Evolutionary conservation across 2,329 filamentous ascomycete species (phyloP), one percentile per base, ranked within the genome.

Genomic region (Fonsecaea erecta): DNA sequence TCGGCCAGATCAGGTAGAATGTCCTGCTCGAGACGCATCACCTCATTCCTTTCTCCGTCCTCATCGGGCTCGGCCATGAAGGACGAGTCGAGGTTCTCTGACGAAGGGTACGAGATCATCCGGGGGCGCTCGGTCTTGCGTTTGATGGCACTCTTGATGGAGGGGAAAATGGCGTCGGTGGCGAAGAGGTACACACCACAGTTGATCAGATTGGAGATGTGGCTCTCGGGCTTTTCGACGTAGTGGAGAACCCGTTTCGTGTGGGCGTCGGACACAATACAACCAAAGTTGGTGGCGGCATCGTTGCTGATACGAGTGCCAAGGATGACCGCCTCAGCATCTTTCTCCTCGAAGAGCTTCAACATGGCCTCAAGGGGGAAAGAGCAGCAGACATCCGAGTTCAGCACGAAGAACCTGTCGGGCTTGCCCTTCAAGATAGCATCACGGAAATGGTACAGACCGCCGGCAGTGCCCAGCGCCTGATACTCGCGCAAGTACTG

Each of bases 141-240:
- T 85, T 97, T 97, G 82, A 98, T 98, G 73, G 94, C 93, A 71
- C 86, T 92, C 77, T 90, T 90, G 78, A 99, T 98, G 72, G 92
- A 91, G 70, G 94, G 94, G 86, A 98, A 98, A 82, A 98, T 96
- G 78, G 90, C 92, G 73, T 97, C 93, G 69, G 93, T 95, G 70
- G 91, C 87, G 80, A 99, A 99, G 74, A 98, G 91, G 82, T 98
- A 99, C 75, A 99, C 93, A 74, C 95, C 95, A 79, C 95, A 98
- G 85, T 98, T 99, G 85, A 99, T 99, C 72, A 99, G 85, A 82
- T 97, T 97, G 75, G 91, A 96, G 80, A 99, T 97, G 80, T 96
- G 91, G 62, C 91, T 93, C 80, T 99, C 94, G 71, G 95, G 95
- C 84, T 98, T 98, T 86, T 98, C 95, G 77, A 99, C 95, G 81